These are phyloP conservation scores for Entonaema liquescens DNA, from an alignment of 495 filamentous ascomycete species.

Conservation along the genomic window DNA sequence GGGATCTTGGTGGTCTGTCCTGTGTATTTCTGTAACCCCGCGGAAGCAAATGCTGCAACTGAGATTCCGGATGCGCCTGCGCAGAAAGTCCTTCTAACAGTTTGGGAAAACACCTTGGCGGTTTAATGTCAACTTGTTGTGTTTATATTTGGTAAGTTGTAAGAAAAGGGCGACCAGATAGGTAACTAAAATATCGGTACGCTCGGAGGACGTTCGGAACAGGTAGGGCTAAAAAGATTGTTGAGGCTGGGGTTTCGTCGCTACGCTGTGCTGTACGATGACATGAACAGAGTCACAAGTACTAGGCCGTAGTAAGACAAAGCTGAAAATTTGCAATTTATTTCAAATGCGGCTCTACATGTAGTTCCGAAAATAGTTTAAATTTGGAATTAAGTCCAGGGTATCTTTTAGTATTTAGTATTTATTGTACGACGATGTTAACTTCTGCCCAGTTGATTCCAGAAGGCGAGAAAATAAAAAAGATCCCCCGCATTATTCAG, in stretches of 20 bases:
- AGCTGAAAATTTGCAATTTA: constrained; percentile 11
- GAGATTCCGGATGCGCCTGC: constrained; percentile 68
- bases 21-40: constrained; percentile 71
- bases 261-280: constrained; percentile 10
- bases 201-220: constrained; percentile 32
- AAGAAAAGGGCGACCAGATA: constrained; percentile 3
- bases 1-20: constrained; percentile 63
- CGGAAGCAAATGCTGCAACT: constrained; percentile 68
- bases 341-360: constrained; percentile 40
- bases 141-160: neutral
- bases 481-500: constrained; percentile 42
- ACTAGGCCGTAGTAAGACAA: constrained; percentile 30
- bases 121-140: constrained; percentile 32
- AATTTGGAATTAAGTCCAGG: constrained; percentile 35
- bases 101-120: constrained; percentile 88
- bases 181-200: constrained; percentile 26
- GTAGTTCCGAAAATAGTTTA: constrained; percentile 40
- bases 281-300: constrained; percentile 11
- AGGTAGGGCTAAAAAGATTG: constrained; percentile 6
- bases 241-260: constrained; percentile 7
- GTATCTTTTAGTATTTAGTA: neutral
- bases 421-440: neutral
- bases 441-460: constrained; percentile 2
- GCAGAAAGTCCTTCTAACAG: constrained; percentile 63
- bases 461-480: constrained; percentile 26